phyloP scores from a whole-genome alignment of 306 rosid species.

The Benincasa hispida region DNA sequence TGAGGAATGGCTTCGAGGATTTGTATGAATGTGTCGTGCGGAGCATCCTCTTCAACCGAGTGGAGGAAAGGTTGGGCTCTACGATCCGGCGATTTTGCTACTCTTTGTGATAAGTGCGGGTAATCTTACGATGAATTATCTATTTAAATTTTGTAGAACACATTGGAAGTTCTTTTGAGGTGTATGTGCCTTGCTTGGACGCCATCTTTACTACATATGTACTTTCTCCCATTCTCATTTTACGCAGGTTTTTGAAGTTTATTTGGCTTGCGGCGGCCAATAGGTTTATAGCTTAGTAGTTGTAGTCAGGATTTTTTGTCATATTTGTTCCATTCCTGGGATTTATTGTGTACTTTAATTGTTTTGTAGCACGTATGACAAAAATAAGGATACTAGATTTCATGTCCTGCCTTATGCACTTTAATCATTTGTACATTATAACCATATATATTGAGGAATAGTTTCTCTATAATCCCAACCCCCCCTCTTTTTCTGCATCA shows the following conservation, averaged over 20 bases:
- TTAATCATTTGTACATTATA: neutral
- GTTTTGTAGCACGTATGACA: neutral
- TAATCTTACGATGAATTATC: constrained; percentile 14
- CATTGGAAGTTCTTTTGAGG: neutral
- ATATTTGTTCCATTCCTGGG: neutral
- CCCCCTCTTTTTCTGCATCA: neutral
- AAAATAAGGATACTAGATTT: neutral
- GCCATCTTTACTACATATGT: neutral
- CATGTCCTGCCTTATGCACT: neutral
- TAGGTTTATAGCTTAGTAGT: neutral
- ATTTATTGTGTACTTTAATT: neutral
- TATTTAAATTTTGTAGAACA: neutral
- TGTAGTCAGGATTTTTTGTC: neutral
- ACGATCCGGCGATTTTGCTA: constrained; percentile 88
- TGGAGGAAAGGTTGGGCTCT: constrained; percentile 92
- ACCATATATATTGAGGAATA: neutral
- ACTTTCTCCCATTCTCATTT: neutral
- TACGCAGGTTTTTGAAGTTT: neutral
- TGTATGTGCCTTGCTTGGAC: neutral
- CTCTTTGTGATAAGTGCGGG: constrained; percentile 94
- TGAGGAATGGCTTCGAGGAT: constrained; percentile 48
- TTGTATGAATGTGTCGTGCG: constrained; percentile 72
- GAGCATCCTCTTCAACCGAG: constrained; percentile 41
- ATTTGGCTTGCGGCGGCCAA: neutral
- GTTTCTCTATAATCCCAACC: neutral